phyloP scores from a whole-genome alignment of 805 yeast species.

The Yarrowia osloensis region DNA sequence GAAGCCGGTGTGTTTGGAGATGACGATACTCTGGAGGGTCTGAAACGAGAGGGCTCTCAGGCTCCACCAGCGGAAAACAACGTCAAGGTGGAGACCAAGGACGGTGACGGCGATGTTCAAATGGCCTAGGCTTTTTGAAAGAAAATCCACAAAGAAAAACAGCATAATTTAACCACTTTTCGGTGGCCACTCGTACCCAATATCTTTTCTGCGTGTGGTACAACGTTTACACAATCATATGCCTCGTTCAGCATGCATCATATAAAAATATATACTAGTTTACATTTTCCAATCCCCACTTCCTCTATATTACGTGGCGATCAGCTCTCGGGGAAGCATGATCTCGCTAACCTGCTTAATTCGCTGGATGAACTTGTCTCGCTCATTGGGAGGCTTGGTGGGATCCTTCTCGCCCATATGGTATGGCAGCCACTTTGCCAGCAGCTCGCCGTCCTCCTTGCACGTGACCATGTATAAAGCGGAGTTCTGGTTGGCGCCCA shows the following conservation, averaged over 20 bases:
- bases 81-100: conserved; percentile 6
- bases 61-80: background rate
- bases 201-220: background rate
- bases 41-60: background rate
- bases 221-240: background rate
- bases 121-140: background rate
- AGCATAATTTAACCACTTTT: background rate
- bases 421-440: conserved; percentile 27
- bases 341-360: conserved; percentile 24
- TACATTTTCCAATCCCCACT: background rate
- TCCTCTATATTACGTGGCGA: background rate
- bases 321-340: conserved; percentile 27
- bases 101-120: conserved; percentile 15
- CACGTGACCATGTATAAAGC: conserved; percentile 3
- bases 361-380: conserved; percentile 28
- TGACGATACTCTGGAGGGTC: background rate
- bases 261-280: conserved; percentile 12
- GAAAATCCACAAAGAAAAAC: background rate
- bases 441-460: conserved; percentile 27
- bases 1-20: conserved; percentile 10
- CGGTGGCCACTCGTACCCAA: too few species aligned
- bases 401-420: conserved; percentile 30
- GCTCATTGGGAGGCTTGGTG: conserved; percentile 29
- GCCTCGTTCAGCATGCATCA: background rate
- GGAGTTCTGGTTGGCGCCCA: conserved; percentile 15